Percentiles rank a stretch among this genome's conserved stretches.
phyloP scores from a whole-genome alignment of 177 flowering plant species.

The Vitis hybrid region DNA sequence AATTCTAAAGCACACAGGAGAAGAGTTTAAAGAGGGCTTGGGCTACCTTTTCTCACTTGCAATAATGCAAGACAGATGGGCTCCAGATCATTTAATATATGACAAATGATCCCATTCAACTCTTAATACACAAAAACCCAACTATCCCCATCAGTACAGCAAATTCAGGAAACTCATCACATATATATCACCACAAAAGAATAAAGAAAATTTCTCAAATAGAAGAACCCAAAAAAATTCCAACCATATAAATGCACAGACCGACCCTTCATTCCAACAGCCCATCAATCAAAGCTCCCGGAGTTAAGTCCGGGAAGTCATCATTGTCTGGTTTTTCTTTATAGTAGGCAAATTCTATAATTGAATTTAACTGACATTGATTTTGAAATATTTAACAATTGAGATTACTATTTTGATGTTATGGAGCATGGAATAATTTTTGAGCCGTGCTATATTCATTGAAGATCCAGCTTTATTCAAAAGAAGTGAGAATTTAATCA shows the following conservation, averaged over 20 bases:
- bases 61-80: conserved; percentile 4
- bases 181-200: background rate
- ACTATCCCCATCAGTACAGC: conserved; percentile 6
- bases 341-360: too few relatives aligned
- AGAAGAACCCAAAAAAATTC: background rate
- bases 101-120: background rate
- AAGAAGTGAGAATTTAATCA: too few relatives aligned
- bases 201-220: background rate
- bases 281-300: too few relatives aligned
- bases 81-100: background rate
- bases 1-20: background rate
- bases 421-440: too few relatives aligned
- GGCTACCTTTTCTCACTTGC: background rate
- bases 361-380: too few relatives aligned
- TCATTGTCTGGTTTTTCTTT: too few relatives aligned
- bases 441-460: too few relatives aligned
- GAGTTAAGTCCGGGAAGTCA: too few relatives aligned
- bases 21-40: background rate
- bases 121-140: background rate
- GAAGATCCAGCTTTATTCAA: too few relatives aligned
- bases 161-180: background rate
- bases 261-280: too few relatives aligned
- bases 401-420: background rate
- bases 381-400: background rate
- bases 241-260: too few relatives aligned